Percentiles rank a stretch among this genome's conserved stretches.
phyloP scores from a whole-genome alignment of 176 grass and related monocot species.

The Eleusine indica region DNA sequence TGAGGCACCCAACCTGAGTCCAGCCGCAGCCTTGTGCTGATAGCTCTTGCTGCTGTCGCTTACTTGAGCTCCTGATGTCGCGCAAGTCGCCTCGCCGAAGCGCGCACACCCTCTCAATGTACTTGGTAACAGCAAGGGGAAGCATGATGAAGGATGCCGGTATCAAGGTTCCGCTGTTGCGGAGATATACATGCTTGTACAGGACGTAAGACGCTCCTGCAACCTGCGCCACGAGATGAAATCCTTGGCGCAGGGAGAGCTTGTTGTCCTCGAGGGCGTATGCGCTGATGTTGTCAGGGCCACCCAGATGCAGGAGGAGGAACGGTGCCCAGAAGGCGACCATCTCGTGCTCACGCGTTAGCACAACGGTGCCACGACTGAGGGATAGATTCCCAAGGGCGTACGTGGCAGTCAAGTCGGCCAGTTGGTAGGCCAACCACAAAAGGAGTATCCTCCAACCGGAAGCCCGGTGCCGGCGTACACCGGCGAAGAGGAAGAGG shows the following conservation, averaged over 20 bases:
- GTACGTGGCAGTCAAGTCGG: slow-evolving; percentile 34
- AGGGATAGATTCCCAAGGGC: slow-evolving; percentile 37
- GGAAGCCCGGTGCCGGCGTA: neutral
- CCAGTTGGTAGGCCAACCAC: slow-evolving; percentile 37
- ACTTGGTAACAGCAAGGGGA: neutral
- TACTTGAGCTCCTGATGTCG: neutral
- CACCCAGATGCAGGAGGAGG: slow-evolving; percentile 43
- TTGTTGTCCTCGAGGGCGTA: slow-evolving; percentile 31
- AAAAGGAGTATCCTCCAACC: neutral
- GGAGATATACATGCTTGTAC: neutral
- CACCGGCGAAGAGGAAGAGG: neutral
- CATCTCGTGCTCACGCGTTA: neutral
- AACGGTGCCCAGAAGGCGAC: neutral
- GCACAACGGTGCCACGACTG: neutral
- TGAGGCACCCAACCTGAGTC: no score
- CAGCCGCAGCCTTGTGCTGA: no score
- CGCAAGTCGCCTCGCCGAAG: neutral
- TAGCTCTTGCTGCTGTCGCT: neutral
- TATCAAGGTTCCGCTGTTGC: neutral
- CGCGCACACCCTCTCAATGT: neutral
- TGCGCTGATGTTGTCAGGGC: slow-evolving; percentile 44
- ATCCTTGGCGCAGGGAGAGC: neutral
- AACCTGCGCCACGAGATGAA: neutral
- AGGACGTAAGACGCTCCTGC: neutral
- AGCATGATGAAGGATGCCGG: neutral